Percentiles rank a stretch among this genome's conserved stretches.
Conservation (phyloP, 176 grass and related monocot species). For the barley (Hordeum vulgare) region MorexV3_pseudomolecules_assembly NC_058522.1:499791001-499791500, state of each 20-base stretch:
- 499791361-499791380: conserved; percentile 81
- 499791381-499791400: conserved; percentile 80
- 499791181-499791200: neutral
- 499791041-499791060: conserved; percentile 3
- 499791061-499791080: neutral
- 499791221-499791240: conserved; percentile 3
- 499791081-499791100: conserved; percentile 1
- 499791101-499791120: neutral
- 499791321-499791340: conserved; percentile 73
- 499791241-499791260: neutral
- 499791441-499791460: conserved; percentile 88
- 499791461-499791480: conserved; percentile 65
- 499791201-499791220: neutral
- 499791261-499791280: conserved; percentile 42
- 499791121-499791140: neutral
- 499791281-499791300: conserved; percentile 80
- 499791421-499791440: conserved; percentile 97
- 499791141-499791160: neutral
- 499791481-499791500: conserved; percentile 78
- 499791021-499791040: conserved; percentile 62
- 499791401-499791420: conserved; percentile 97
- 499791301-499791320: conserved; percentile 66
- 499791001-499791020: conserved; percentile 79
- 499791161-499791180: neutral
- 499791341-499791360: conserved; percentile 68